A percentile compares a stretch with the other conserved stretches of the same genome.
Evolutionary conservation across 2,329 filamentous ascomycete species (phyloP).

Genomic region (Cadophora sp.): DNA sequence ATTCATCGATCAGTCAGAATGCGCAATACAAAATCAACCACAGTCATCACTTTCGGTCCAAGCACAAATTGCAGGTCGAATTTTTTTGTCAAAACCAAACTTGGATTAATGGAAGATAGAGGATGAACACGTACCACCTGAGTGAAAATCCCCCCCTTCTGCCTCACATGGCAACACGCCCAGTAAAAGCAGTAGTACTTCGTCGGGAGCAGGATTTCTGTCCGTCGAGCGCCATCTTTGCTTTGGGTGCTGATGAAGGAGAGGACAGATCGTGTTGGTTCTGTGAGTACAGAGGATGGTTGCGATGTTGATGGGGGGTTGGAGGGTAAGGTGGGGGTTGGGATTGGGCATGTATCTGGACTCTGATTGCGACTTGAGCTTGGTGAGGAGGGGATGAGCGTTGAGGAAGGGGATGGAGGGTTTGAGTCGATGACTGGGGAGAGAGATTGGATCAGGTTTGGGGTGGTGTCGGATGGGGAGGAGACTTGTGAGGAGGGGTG

Average conservation of each 20-base stretch:
- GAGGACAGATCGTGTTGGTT: background rate
- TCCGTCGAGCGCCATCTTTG: background rate
- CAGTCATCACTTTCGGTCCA: background rate
- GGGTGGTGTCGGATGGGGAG: background rate
- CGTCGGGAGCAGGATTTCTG: background rate
- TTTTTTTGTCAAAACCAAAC: no score
- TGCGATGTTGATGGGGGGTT: background rate
- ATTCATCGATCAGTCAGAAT: background rate
- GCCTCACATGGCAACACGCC: background rate
- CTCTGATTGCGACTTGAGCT: no score
- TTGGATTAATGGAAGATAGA: background rate
- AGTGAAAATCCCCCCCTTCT: background rate
- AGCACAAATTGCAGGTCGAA: background rate
- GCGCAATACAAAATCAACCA: background rate
- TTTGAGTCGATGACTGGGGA: background rate
- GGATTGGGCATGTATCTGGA: no score
- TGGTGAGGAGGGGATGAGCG: background rate
- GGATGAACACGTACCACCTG: background rate
- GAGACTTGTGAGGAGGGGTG: background rate
- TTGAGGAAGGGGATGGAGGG: background rate
- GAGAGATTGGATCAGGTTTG: background rate
- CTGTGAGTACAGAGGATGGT: background rate
- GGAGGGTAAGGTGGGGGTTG: background rate
- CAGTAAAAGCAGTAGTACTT: background rate
- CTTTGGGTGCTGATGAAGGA: background rate